phyloP scores from a whole-genome alignment of 352 stramenopile species.

The Pythium pyrilobum region DNA sequence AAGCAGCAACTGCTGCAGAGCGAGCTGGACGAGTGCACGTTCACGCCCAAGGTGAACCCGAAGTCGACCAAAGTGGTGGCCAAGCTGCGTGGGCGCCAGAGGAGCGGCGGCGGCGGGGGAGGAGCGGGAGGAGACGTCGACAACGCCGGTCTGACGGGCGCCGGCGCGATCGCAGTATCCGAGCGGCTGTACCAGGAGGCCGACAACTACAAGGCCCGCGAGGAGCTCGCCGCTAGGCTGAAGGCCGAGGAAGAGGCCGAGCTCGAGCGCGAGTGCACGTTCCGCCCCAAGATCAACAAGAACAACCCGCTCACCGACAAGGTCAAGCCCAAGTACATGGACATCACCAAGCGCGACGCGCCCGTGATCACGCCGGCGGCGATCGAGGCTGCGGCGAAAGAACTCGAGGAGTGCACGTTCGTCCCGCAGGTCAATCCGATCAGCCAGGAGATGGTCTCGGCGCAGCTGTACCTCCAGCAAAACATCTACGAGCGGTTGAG shows the following conservation, averaged over 20 bases:
- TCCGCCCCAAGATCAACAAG: constrained; percentile 60
- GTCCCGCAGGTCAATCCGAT: constrained; percentile 75
- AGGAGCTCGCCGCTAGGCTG: constrained; percentile 53
- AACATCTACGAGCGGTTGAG: constrained; percentile 84
- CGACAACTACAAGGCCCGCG: constrained; percentile 65
- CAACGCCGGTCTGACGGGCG: no score
- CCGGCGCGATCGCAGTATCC: constrained; percentile 36
- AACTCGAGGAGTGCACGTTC: constrained; percentile 75
- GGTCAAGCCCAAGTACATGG: constrained; percentile 78
- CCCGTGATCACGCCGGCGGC: constrained; percentile 42
- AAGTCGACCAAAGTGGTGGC: constrained; percentile 69
- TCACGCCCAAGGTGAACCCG: constrained; percentile 64
- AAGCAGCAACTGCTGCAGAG: constrained; percentile 73
- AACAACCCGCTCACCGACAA: constrained; percentile 33
- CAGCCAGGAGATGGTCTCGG: constrained; percentile 69
- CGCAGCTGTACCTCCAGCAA: constrained; percentile 79
- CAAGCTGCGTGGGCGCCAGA: constrained; percentile 45
- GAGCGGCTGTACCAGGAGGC: constrained; percentile 76
- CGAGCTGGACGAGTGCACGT: constrained; percentile 76
- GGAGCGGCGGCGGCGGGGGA: constrained; percentile 5
- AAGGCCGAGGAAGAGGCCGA: constrained; percentile 72
- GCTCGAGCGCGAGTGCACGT: constrained; percentile 69
- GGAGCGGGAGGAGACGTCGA: background rate
- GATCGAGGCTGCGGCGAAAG: constrained; percentile 52
- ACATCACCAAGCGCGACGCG: constrained; percentile 27